Base-by-base conservation (phyloP, 2,329 filamentous ascomycete genomes). In the Diaporthe citrichinensis region DNA sequence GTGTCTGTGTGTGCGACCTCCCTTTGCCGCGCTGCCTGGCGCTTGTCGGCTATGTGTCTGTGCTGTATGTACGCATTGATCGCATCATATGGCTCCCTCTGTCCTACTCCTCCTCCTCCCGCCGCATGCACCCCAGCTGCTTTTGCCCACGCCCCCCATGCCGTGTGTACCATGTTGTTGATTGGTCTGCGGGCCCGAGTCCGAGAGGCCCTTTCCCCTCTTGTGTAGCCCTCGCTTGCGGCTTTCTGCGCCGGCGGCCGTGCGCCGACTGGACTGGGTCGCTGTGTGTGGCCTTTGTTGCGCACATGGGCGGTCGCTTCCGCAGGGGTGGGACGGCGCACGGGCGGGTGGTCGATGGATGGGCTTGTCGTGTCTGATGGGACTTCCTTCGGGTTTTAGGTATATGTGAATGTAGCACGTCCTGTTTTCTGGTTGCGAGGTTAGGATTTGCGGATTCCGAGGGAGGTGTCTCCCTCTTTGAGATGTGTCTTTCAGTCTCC, bases 171-270 rank as follows among this genome's bases (percentile, higher is more conserved):
- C 41, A 23, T 46, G 15, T 8, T 28, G 7, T 44, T 49, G 41
- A 46, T 34, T 10, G 14, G 59, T 31, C 55, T 39, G 46, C 23
- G 23, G 12, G 6, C 23, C 46, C 5, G 14, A 68, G 65, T 41
- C 65, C 46, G 65, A 68, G 46, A 46, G 31, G 14, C 1, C 8
- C 8, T 23, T 23, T 49, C 10, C 12, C 5, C 58, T 7, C 3
- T 39, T 62, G 58, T 62, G 58, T 44, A 62, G 39, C 61, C n/a
- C 62, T 68, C 62, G 44, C 62, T 67, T 67, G 44, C 23, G 31
- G 46, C 23, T 10, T 68, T 7, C 41, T 68, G 62, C 31, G 12
- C 31, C 46, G 46, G 44, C 23, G 39, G 59, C n/a, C 39, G 23
- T 17, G 31, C 46, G 46, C 46, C 31, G 55, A 5, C 31, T 12